Percentiles rank a stretch among this genome's conserved stretches.
Evolutionary conservation across 2,329 filamentous ascomycete species (phyloP).

Genomic region (Colletotrichum limetticola): DNA sequence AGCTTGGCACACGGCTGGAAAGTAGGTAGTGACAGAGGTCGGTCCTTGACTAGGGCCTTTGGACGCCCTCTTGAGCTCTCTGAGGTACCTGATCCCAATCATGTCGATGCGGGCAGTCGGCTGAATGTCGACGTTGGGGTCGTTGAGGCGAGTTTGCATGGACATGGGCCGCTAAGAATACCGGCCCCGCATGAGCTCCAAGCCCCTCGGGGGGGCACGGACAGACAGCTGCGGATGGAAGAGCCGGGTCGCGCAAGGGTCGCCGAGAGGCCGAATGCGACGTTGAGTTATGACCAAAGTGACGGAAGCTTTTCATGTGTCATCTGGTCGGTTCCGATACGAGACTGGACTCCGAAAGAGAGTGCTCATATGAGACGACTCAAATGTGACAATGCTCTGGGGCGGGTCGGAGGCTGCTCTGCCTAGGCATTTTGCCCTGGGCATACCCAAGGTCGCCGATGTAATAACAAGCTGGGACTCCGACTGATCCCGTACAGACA

Average conservation of each 20-base stretch:
- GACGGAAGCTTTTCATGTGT: background rate
- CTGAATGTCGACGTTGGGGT: background rate
- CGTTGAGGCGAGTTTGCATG: conserved; percentile 7
- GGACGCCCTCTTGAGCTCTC: background rate
- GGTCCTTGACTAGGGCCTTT: background rate
- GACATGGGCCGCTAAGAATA: conserved; percentile 24
- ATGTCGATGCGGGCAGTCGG: background rate
- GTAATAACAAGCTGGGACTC: background rate
- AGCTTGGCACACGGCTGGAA: background rate
- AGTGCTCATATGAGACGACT: background rate
- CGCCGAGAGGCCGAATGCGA: conserved; percentile 27
- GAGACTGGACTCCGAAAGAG: background rate
- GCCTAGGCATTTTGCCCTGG: background rate
- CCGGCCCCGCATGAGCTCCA: conserved; percentile 33
- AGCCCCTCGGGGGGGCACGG: conserved; percentile 22
- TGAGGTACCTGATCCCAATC: background rate
- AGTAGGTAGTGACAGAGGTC: too few relatives aligned
- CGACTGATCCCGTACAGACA: background rate
- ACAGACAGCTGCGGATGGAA: conserved; percentile 27
- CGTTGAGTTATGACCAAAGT: background rate
- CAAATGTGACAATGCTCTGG: background rate
- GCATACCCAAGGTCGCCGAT: background rate
- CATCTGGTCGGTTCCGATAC: background rate
- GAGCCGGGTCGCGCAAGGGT: conserved; percentile 25
- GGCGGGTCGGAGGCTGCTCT: background rate